Evolutionary conservation across 2,329 filamentous ascomycete genomes (phyloP), one percentile per base, ranked within the genome.

Genomic region (Orbilia ellipsospora): DNA sequence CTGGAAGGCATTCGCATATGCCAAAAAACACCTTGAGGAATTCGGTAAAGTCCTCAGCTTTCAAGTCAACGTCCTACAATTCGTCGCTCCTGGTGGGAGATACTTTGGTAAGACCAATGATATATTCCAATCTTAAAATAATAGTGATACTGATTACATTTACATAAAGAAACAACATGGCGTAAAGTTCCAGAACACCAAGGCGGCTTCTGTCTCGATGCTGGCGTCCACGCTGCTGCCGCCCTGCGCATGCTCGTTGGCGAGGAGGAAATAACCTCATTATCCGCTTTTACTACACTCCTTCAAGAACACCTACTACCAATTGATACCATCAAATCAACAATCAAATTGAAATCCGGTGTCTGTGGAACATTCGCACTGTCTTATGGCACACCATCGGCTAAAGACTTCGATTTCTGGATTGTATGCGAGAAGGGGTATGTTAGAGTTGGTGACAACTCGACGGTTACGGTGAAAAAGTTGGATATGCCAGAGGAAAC

Each of bases 171-270:
- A 72, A 88, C 86, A 0, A 78, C 82, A 10, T 88, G 91, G 92
- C 88, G 92, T 65, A 90, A 90, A 81, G 86, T 83, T 66, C 91
- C 91, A 0, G 84, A 87, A 62, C 87, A 92, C 80, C 90, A 93
- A 82, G 92, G 91, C 65, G 91, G 92, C 0, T 93, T 93, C 80
- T 81, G 93, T 65, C 86, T 94, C 1, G 91, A 94, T 80, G 90
- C 88, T 13, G 91, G 92, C 51, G 90, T 94, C 26, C 92, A 94
- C 81, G 89, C 88, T 74, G 84, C 89, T 5, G 91, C 91, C 6
- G 88, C 83, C 0, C 85, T 90, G 59, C 84, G 91, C 15, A 81
- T 87, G 36, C 80, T 94, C 50, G 83, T 93, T 1, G 83, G 84
- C 16, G 75, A 82, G 0, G 83, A 83, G 2, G 83, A 83, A 7